Base-by-base conservation (phyloP, 2,329 filamentous ascomycete genomes). In the Nectriaceae sp. region DNA sequence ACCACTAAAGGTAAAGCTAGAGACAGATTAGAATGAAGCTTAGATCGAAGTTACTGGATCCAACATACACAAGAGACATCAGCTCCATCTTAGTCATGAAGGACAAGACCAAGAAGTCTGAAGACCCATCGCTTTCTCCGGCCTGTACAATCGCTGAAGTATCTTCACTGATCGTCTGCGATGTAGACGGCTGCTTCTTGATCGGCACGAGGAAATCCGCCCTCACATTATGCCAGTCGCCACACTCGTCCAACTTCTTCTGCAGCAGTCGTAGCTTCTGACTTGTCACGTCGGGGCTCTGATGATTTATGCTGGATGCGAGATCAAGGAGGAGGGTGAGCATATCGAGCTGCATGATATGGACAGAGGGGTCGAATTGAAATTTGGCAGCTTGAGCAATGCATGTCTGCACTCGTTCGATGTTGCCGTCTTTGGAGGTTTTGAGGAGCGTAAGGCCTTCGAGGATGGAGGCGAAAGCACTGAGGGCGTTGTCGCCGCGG, bases 341-440 rank as follows among this genome's bases (percentile, higher is more conserved):
- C 2, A 85, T 75, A 46, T 84, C 79, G 15, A 91, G 76, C 58
- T 89, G 87, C 5, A 84, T 80, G 33, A 90, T 78, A 18, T 53
- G 52, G 45, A 81, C 75, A n/a, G 79, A 75, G 1, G 79, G 75
- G 33, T 88, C 81, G 11, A 88, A 73, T 62, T 93, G 89, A 45
- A 85, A 79, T 57, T 86, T 89, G 49, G 85, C 77, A 5, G 85
- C 87, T 42, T 85, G 80, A n/a, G 89, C 88, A 55, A 93, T 80
- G 44, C 88, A 88, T 38, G 80, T 77, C 59, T 90, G 87, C 24
- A 89, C 83, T 49, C 85, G 79, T 53, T 88, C 83, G n/a, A 87
- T 71, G 50, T 80, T 79, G 50, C 90, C 87, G 10, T 83, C 74
- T 43, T 82, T 83, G 51, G 78, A 78, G 6, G 79, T 80, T 52